A percentile compares a stretch with the other conserved stretches of the same genome.
These are phyloP conservation scores for Paralagenidium karlingii DNA, from an alignment of 352 stramenopile species.

Conservation along the genomic window DNA sequence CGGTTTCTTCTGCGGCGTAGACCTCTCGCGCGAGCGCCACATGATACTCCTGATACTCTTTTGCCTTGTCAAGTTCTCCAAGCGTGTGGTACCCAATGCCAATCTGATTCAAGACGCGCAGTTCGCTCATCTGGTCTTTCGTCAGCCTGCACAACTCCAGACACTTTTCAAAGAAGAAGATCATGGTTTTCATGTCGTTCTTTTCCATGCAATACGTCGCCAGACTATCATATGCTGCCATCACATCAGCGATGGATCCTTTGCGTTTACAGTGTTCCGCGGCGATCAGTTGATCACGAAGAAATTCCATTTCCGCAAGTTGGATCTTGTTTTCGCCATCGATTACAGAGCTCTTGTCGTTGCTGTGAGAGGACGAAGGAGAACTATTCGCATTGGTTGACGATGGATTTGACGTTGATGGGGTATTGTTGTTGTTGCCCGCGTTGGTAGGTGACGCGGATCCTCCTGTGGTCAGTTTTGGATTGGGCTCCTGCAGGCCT, in stretches of 20 bases:
- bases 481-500: neutral
- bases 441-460: too few relatives aligned
- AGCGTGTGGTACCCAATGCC: conserved; percentile 69
- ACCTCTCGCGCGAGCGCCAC: conserved; percentile 55
- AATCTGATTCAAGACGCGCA: conserved; percentile 75
- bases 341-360: neutral
- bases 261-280: conserved; percentile 82
- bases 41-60: conserved; percentile 71
- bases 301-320: conserved; percentile 75
- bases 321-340: conserved; percentile 14
- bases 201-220: conserved; percentile 62
- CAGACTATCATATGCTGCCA: conserved; percentile 73
- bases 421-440: conserved; percentile 5
- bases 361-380: too few relatives aligned
- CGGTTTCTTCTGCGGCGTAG: conserved; percentile 59
- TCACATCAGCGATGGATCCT: conserved; percentile 78
- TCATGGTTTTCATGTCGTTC: conserved; percentile 77
- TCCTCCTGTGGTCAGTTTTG: neutral
- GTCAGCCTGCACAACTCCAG: conserved; percentile 83
- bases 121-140: conserved; percentile 77
- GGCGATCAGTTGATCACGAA: conserved; percentile 76
- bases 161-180: conserved; percentile 92
- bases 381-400: too few relatives aligned
- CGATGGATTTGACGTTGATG: conserved; percentile 5
- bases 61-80: conserved; percentile 55